Conservation (phyloP, 2,329 filamentous ascomycete genomes). For the Cercospora nicotianae region DNA sequence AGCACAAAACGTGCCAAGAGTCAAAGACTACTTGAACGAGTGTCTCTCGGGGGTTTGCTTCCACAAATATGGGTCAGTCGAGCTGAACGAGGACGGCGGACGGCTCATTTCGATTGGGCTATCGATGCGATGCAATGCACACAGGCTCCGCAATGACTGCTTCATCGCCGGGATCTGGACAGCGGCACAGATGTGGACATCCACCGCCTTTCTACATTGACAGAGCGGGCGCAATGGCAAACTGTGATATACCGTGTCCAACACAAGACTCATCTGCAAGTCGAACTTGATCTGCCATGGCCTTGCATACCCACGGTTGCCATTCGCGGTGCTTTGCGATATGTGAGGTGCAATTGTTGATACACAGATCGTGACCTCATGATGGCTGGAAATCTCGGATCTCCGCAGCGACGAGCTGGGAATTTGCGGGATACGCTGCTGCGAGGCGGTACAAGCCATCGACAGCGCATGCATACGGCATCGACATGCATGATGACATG, state of each 20-base stretch:
- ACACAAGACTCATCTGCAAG: not conserved
- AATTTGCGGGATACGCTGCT: not conserved
- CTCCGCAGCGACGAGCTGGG: not conserved
- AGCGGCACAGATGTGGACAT: not conserved
- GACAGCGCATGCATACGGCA: conserved; percentile 1
- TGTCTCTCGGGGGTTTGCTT: not conserved
- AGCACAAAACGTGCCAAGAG: not conserved
- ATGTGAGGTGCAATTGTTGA: not conserved
- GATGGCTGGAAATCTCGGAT: conserved; percentile 2
- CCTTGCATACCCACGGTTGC: not conserved
- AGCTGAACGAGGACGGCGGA: not conserved
- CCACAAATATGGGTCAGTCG: not conserved
- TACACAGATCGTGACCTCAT: not conserved
- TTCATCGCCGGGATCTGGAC: not conserved
- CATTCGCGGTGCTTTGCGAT: too few relatives aligned
- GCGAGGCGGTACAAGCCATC: not conserved
- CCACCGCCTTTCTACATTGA: not conserved
- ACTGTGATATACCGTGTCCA: not conserved
- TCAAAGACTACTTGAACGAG: not conserved
- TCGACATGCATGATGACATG: not conserved
- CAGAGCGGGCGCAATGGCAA: not conserved
- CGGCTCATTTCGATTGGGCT: not conserved
- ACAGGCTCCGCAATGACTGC: not conserved
- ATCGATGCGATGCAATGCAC: not conserved
- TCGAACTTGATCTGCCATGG: not conserved